Base-by-base conservation (phyloP, 192 early-diverging fungal species). In the Coemansia pectinata region DNA sequence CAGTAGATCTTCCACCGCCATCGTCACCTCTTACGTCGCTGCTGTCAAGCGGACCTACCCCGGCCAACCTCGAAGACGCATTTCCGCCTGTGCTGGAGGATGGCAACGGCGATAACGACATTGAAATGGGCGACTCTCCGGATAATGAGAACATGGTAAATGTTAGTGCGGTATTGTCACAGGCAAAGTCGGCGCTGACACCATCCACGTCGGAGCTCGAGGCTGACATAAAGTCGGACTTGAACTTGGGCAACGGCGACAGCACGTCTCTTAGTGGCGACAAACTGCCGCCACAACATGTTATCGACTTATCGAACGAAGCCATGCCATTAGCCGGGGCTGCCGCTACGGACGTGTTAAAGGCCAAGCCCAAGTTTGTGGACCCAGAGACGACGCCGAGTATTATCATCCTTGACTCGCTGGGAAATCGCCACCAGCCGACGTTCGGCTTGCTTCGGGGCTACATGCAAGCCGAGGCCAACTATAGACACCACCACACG, bases 381-480 rank as follows among this genome's bases (percentile, higher is more conserved):
- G 71, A 77, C 29, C 74, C 82, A 14, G 23, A 39, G 17, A 44
- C 36, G 10, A 76, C 59, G 40, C 58, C 82, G 0, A 42, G 45
- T 44, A 84, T 84, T 7, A 50, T 84, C 6, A 73, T 84, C 10
- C 66, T 84, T 3, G 82, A 84, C 62, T 84, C 82, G 1, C 58
- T 84, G 38, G 82, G 82, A 58, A 74, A 70, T 50, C 69, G 63
- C 10, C 82, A 84, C 69, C 77, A 70, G 58, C 36, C 25, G 44
- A 71, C 73, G 33, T 72, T 70, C 12, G 39, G 81, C 8, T 64
- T 80, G 40, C 78, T 88, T 23, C 77, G 68, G 59, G 73, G 73
- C 41, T 90, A 87, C 67, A 78, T 90, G 53, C 75, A 62, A 3
- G 59, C 60, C 0, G 88, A 91, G 75, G 91, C 91, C 50, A 58